Base-by-base conservation (phyloP, 345 rosid species). In the Aquilaria sinensis region DNA sequence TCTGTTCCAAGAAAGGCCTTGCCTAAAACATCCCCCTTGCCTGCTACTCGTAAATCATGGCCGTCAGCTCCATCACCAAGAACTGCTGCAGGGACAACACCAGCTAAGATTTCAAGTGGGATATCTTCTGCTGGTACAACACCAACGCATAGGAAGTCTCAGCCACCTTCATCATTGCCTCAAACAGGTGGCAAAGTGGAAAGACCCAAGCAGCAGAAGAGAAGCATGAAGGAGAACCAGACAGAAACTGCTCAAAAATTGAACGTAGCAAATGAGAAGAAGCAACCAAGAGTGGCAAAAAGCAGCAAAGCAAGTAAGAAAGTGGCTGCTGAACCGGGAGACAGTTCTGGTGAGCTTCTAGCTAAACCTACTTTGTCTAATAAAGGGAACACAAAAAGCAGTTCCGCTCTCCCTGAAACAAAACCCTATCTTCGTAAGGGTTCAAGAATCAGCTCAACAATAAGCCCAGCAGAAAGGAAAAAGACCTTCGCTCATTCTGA, bases 301-400 rank as follows among this genome's bases (percentile, higher is more conserved):
- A 33, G 69, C 29, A 65, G 76, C 72, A 78, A 70, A 72, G 60
- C 65, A 51, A 72, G 61, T 30, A 77, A 74, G 60, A 60, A 72
- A 73, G 70, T 51, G 41, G 62, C 69, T 29, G 70, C 70, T 13
- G 69, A 71, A 50, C 55, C 77, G 41, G 70, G 47, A 46, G 83
- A 77, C 58, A 48, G 58, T 62, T 66, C 84, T 63, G 66, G 51
- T 52, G 58, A 51, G 15, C 73, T 58, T 75, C 68, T 65, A 4
- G 67, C 72, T 13, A 83, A 83, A 60, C 83, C 84, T 69, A 75
- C 78, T 70, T 69, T 80, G 62, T 71, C 69, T 74, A 75, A 72
- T 65, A 85, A 75, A 67, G 72, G 72, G 57, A 81, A 85, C 61
- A 85, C 72, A 75, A 85, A 83, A 72, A 67, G 88, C 71, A 83